phyloP scores from a whole-genome alignment of 306 rosid species.

The Sindora glabra region DNA sequence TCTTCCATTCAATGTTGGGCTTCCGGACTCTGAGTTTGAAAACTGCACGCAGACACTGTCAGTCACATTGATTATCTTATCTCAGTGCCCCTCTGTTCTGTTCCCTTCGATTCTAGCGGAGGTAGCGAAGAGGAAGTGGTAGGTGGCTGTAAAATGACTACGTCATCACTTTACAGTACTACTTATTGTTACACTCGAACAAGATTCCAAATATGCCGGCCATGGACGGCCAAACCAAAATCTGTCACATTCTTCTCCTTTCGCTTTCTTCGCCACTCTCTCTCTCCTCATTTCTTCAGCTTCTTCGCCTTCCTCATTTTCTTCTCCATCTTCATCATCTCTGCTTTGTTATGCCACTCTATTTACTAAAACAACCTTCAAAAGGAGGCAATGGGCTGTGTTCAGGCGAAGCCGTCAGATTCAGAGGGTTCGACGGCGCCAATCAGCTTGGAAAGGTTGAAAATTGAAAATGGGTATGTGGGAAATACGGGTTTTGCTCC shows the following conservation, averaged over 20 bases:
- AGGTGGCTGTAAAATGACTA: too few relatives aligned
- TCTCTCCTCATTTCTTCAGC: conserved; percentile 1
- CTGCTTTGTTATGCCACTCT: background rate
- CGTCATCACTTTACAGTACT: too few relatives aligned
- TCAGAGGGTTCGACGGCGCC: conserved; percentile 13
- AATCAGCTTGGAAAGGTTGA: conserved; percentile 36
- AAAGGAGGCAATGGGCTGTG: conserved; percentile 60
- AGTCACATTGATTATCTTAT: too few relatives aligned
- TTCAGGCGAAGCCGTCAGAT: conserved; percentile 58
- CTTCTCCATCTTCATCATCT: background rate
- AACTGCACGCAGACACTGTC: too few relatives aligned
- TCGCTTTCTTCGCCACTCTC: conserved; percentile 6
- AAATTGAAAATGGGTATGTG: conserved; percentile 51
- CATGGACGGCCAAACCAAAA: conserved; percentile 57
- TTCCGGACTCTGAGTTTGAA: too few relatives aligned
- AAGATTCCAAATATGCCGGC: conserved; percentile 56
- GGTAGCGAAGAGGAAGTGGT: conserved; percentile 40
- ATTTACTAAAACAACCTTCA: background rate
- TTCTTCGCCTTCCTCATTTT: background rate
- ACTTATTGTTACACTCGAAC: conserved; percentile 11
- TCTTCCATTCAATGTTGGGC: too few relatives aligned
- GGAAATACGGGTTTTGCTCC: conserved; percentile 20
- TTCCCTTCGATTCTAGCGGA: conserved; percentile 22
- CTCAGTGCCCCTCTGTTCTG: too few relatives aligned
- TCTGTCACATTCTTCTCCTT: too few relatives aligned